Evolutionary conservation across 148 eudicot species (phyloP).

Genomic region (Chenopodium album): DNA sequence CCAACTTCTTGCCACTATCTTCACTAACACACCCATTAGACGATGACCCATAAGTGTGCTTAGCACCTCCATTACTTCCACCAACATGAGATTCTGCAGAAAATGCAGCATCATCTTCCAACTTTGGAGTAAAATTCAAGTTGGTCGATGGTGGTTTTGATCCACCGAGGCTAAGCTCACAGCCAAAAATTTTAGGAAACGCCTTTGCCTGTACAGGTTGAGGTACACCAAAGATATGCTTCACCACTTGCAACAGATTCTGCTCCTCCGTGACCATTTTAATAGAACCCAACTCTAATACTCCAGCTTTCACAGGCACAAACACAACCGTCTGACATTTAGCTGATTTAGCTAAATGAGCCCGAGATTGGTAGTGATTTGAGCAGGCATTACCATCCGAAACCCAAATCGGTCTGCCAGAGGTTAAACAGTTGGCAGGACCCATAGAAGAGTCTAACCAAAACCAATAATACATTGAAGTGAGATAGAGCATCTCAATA

Average conservation of each 20-base stretch:
- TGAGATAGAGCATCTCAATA: constrained; percentile 73
- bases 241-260: constrained; percentile 47
- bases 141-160: constrained; percentile 49
- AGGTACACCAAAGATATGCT: constrained; percentile 45
- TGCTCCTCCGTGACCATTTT: constrained; percentile 58
- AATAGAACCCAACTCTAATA: constrained; percentile 77
- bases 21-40: constrained; percentile 58
- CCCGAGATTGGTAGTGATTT: constrained; percentile 67
- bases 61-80: constrained; percentile 30
- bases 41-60: constrained; percentile 54
- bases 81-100: constrained; percentile 47
- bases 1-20: constrained; percentile 44
- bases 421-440: constrained; percentile 71
- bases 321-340: constrained; percentile 60
- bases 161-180: constrained; percentile 67
- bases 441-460: constrained; percentile 60
- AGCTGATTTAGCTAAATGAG: constrained; percentile 58
- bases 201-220: constrained; percentile 43
- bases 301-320: constrained; percentile 69
- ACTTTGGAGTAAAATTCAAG: constrained; percentile 65
- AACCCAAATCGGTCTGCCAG: constrained; percentile 69
- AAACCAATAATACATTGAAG: constrained; percentile 79
- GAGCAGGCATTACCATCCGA: constrained; percentile 50
- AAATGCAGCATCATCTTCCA: constrained; percentile 55
- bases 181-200: constrained; percentile 72